Evolutionary conservation across 164 flowering plant species (phyloP), one percentile per base, ranked within the genome.

Genomic region (Magnolia officinalis): DNA sequence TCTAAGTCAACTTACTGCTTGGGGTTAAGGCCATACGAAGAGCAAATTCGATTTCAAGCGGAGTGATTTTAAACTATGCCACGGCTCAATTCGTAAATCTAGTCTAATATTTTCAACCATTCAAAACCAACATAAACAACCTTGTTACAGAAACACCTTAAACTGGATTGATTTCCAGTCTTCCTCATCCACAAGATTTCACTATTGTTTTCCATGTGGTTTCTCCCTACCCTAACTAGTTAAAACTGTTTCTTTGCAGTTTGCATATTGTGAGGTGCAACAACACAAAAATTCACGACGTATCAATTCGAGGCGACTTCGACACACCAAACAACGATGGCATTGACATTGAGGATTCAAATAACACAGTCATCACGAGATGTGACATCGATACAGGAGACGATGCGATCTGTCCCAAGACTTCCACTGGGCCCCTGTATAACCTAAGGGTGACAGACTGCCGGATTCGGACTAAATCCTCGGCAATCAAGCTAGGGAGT

Each of bases 381-480:
- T 89, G 95, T 85, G 77, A 67, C 61, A 96, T 96, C 29, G 83
- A 94, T 63, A 96, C 98, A 0, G 98, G 98, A 58, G 99, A 96
- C 78, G 99, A 96, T 85, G 98, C 97, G 1, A 96, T 96, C 63
- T 96, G 99, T 75, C 99, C 99, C 8, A 96, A 96, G 86, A 87
- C 98, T 51, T 86, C 75, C 74, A 88, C 86, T 8, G 86, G 85
- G 1, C 99, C 99, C 1, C 79, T 96, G 6, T 82, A 88, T 75
- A 96, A 96, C 82, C 83, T 96, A 58, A 92, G 97, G 1, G 97
- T 88, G 0, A 91, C 90, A 8, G 75, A 91, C 71, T 86, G 90
- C 79, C 89, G 95, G 96, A 94, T 96, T 52, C 83, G 90, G 67
- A 89, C 96, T 9, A 96, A 94, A 80, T 96, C 99, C 59, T 94